Percentiles rank a stretch among this genome's conserved stretches.
Conservation (phyloP, 2,329 filamentous ascomycete species). For the Microdochium paspali region DNA sequence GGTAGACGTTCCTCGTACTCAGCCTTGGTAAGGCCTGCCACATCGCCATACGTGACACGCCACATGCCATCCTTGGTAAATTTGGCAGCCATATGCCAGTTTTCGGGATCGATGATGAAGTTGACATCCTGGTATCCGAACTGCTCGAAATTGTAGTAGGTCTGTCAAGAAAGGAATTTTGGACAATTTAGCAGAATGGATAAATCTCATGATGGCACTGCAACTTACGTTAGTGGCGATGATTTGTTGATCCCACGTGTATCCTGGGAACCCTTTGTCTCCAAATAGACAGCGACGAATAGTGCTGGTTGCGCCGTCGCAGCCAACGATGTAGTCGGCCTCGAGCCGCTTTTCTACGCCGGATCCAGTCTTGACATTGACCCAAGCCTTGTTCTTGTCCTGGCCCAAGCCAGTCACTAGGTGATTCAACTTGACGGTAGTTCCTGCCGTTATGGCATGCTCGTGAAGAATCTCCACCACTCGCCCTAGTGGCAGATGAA, state of each 20-base stretch:
- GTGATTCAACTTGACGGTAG: constrained; percentile 26
- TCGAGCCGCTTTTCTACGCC: constrained; percentile 9
- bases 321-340: constrained; percentile 34
- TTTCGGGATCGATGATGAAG: constrained; percentile 41
- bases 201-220: constrained; percentile 3
- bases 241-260: constrained; percentile 39
- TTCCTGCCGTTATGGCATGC: constrained; percentile 20
- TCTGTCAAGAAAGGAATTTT: constrained; percentile 1
- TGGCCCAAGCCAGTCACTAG: constrained; percentile 27
- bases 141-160: constrained; percentile 34
- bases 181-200: constrained; percentile 5
- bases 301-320: constrained; percentile 32
- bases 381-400: constrained; percentile 19
- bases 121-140: constrained; percentile 33
- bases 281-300: constrained; percentile 30
- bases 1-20: constrained; percentile 33
- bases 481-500: constrained; percentile 30
- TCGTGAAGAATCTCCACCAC: constrained; percentile 29
- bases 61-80: constrained; percentile 39
- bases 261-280: constrained; percentile 29
- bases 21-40: constrained; percentile 27
- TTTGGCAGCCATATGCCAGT: constrained; percentile 42
- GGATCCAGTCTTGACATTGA: constrained; percentile 13
- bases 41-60: constrained; percentile 43
- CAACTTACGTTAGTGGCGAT: constrained; percentile 37